Conservation (phyloP, 768 basidiomycete species). For the Paxillus rubicundulus region DNA sequence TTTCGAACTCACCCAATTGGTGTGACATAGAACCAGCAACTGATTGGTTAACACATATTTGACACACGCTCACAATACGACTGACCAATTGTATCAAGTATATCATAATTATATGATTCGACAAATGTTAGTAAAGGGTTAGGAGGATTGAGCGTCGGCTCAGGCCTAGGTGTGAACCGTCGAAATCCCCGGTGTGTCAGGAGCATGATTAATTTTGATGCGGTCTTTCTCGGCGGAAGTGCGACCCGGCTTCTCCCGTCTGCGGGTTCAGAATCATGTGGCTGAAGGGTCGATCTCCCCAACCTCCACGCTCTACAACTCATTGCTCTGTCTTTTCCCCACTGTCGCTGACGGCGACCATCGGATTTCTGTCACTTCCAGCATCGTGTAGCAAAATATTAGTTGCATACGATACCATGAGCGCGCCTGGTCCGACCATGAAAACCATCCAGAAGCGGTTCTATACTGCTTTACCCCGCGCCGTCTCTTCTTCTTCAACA, state of each 20-base stretch:
- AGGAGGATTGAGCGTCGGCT: too few relatives aligned
- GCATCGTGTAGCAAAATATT: neutral
- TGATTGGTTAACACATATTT: too few relatives aligned
- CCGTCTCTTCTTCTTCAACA: constrained; percentile 24
- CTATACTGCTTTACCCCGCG: constrained; percentile 42
- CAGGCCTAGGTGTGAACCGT: too few relatives aligned
- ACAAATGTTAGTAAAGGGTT: too few relatives aligned
- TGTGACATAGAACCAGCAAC: too few relatives aligned
- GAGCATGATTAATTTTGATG: neutral
- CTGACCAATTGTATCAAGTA: too few relatives aligned
- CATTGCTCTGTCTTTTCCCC: neutral
- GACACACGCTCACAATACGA: too few relatives aligned
- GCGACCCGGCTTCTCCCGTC: constrained; percentile 21
- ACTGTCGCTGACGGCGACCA: constrained; percentile 15
- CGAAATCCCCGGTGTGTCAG: too few relatives aligned
- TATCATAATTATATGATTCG: too few relatives aligned
- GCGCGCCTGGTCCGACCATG: constrained; percentile 40
- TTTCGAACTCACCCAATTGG: too few relatives aligned
- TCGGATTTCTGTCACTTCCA: neutral
- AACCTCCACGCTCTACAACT: neutral
- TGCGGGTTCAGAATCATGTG: neutral
- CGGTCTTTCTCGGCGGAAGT: neutral
- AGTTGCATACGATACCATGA: constrained; percentile 25
- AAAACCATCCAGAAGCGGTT: constrained; percentile 53
- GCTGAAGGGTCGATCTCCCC: neutral